A percentile compares a stretch with the other conserved stretches of the same genome.
Conservation (phyloP, 2,329 filamentous ascomycete species). For the Gliomastix tumulicola region DNA sequence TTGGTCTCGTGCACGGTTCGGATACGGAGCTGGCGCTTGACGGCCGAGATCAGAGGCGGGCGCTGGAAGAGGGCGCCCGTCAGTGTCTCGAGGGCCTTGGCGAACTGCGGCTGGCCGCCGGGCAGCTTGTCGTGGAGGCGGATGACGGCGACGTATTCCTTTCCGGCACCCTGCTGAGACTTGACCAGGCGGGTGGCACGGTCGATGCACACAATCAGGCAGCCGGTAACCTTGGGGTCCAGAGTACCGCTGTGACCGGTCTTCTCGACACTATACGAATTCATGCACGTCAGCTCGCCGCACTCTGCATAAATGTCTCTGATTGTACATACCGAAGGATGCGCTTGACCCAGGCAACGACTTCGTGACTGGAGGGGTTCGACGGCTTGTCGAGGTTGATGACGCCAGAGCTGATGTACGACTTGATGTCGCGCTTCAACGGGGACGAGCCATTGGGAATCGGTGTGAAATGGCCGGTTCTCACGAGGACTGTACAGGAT, state of each 20-base stretch:
- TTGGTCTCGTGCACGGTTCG: conserved; percentile 97
- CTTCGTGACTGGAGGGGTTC: conserved; percentile 96
- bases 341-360: conserved; percentile 98
- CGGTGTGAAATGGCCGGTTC: conserved; percentile 94
- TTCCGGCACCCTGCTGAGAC: conserved; percentile 97
- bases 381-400: conserved; percentile 87
- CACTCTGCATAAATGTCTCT: too few species aligned
- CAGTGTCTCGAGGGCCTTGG: conserved; percentile 87
- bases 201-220: conserved; percentile 91
- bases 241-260: conserved; percentile 97
- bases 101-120: conserved; percentile 87
- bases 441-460: conserved; percentile 91
- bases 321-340: conserved; percentile 70
- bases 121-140: conserved; percentile 92
- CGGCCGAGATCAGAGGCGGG: conserved; percentile 92
- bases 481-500: conserved; percentile 77
- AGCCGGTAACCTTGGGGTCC: conserved; percentile 96
- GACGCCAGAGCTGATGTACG: conserved; percentile 93
- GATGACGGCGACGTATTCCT: conserved; percentile 97
- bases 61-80: conserved; percentile 90
- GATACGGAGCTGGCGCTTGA: conserved; percentile 98
- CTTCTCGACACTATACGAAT: conserved; percentile 58
- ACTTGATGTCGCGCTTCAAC: conserved; percentile 90
- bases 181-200: conserved; percentile 96
- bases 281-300: neutral